phyloP scores from a whole-genome alignment of 169 alveolate species.

The Neospora caninum region DNA sequence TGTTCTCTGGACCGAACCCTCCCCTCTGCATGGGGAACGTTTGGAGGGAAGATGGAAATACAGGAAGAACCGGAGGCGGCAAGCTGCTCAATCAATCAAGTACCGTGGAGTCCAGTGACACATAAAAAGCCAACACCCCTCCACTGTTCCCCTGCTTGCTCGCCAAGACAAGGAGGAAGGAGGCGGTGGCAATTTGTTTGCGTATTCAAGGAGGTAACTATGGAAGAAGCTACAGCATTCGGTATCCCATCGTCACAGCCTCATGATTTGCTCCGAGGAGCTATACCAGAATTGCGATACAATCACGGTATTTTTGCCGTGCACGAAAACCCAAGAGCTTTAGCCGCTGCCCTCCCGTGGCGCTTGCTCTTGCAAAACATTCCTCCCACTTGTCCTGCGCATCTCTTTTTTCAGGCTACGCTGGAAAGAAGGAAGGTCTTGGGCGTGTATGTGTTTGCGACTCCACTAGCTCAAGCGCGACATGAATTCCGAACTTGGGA shows the following conservation, averaged over 20 bases:
- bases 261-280: not conserved
- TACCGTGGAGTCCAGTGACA: no score
- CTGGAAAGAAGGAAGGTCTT: not conserved
- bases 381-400: not conserved
- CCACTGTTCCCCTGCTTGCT: no score
- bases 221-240: not conserved
- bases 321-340: no score
- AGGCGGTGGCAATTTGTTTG: not conserved
- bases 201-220: not conserved
- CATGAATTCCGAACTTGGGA: no score
- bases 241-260: not conserved
- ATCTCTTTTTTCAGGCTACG: not conserved
- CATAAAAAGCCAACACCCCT: no score
- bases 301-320: no score
- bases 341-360: not conserved
- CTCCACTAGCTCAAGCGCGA: not conserved
- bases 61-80: not conserved
- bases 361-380: not conserved
- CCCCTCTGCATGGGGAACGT: not conserved
- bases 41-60: not conserved
- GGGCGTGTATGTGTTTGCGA: not conserved
- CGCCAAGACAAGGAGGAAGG: no score
- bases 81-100: not conserved
- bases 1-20: not conserved
- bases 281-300: no score